These are phyloP conservation scores for Dipodascopsis tothii DNA, from an alignment of 805 yeast genomes.

Conservation along the genomic window DNA sequence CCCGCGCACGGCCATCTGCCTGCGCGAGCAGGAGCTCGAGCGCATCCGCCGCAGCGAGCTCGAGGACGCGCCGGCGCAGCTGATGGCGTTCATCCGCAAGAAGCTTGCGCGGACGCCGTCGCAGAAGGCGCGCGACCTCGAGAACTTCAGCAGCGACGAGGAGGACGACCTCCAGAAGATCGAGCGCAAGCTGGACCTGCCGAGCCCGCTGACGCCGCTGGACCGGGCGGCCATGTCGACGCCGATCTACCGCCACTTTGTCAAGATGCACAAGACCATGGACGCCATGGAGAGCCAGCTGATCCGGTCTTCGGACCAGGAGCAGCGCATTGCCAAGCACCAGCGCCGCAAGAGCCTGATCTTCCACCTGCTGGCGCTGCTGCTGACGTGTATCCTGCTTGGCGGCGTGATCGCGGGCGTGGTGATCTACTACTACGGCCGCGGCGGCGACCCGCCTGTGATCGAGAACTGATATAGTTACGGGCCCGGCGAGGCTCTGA, in stretches of 20 bases:
- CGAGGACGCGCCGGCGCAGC: not conserved
- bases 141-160: too few species aligned
- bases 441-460: slow-evolving; percentile 9
- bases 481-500: too few species aligned
- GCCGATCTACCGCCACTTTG: not conserved
- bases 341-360: slow-evolving; percentile 10
- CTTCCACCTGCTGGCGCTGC: slow-evolving; percentile 12
- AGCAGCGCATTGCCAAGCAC: not conserved
- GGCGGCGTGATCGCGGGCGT: slow-evolving; percentile 21
- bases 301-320: not conserved
- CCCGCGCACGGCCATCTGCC: not conserved
- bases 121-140: too few species aligned
- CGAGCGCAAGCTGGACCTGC: not conserved
- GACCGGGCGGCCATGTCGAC: not conserved
- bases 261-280: not conserved
- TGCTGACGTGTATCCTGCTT: slow-evolving; percentile 10
- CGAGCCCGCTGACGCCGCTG: not conserved
- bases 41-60: not conserved
- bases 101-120: too few species aligned
- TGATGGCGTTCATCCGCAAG: not conserved
- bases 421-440: slow-evolving; percentile 13
- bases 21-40: not conserved
- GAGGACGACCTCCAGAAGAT: too few species aligned
- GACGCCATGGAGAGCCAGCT: not conserved
- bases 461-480: too few species aligned